phyloP scores from a whole-genome alignment of 441 rosid genomes.

The Erysimum pusillum region DNA sequence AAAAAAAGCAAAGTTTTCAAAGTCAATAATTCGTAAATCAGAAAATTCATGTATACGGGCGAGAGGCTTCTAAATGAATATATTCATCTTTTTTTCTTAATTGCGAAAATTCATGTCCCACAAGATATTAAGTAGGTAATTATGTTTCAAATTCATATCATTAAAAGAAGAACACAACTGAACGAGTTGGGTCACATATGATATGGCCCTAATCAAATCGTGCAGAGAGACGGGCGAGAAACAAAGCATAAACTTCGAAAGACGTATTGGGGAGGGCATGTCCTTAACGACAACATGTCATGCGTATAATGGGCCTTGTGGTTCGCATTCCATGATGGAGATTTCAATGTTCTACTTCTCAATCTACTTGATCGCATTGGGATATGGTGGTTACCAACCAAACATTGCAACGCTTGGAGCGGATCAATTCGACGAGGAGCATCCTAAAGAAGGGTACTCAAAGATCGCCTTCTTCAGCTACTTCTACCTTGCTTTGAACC shows the following conservation, averaged over 20 bases:
- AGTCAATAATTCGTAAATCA: not conserved
- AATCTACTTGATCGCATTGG: slow-evolving; percentile 85
- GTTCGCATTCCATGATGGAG: slow-evolving; percentile 69
- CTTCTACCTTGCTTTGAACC: slow-evolving; percentile 90
- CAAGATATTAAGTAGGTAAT: not conserved
- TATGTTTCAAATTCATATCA: not conserved
- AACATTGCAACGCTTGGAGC: slow-evolving; percentile 95
- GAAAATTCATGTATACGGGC: not conserved
- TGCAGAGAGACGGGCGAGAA: not conserved
- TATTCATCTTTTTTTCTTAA: not conserved
- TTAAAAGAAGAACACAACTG: not conserved
- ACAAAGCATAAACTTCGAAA: slow-evolving; percentile 18
- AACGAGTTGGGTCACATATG: slow-evolving; percentile 21
- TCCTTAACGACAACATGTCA: slow-evolving; percentile 2
- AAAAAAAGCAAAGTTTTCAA: not conserved
- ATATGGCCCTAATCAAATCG: slow-evolving; percentile 12
- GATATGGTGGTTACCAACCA: slow-evolving; percentile 97
- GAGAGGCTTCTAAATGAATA: no score
- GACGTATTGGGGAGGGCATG: slow-evolving; percentile 1
- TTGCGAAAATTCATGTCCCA: not conserved
- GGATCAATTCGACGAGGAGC: slow-evolving; percentile 94
- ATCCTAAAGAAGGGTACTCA: slow-evolving; percentile 79
- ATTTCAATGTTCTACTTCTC: slow-evolving; percentile 83
- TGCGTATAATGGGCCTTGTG: slow-evolving; percentile 55
- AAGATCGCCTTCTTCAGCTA: slow-evolving; percentile 93